Percentiles rank a stretch among this genome's conserved stretches.
Evolutionary conservation across 495 filamentous ascomycete genomes (phyloP).

Genomic region (Neohortaea acidophila): DNA sequence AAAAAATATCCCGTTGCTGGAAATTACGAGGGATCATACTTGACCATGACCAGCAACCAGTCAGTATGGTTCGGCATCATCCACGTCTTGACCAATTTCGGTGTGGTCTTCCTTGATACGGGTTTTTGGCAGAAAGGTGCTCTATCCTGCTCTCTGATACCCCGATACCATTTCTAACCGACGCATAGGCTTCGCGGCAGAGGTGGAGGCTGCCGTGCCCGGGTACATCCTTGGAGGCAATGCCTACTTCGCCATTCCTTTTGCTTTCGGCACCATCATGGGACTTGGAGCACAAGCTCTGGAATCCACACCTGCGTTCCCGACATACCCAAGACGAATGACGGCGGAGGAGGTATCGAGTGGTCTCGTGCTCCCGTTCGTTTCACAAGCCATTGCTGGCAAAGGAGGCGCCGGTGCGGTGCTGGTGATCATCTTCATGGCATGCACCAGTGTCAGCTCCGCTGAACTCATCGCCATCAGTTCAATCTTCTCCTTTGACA

Average conservation of each 20-base stretch:
- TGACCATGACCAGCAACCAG: too few species aligned
- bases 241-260: constrained; percentile 91
- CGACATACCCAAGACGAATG: constrained; percentile 60
- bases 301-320: constrained; percentile 59
- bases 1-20: constrained; percentile 62
- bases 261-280: constrained; percentile 86
- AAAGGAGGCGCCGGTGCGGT: constrained; percentile 75
- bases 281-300: constrained; percentile 77
- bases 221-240: constrained; percentile 87
- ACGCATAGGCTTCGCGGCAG: too few species aligned
- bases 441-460: constrained; percentile 79
- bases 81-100: too few species aligned
- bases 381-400: constrained; percentile 76
- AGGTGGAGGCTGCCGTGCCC: constrained; percentile 75
- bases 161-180: too few species aligned
- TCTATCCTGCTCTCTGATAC: too few species aligned
- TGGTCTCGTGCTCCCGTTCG: constrained; percentile 77
- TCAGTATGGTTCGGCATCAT: too few species aligned
- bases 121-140: too few species aligned
- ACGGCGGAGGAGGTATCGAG: constrained; percentile 60
- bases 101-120: too few species aligned
- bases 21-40: constrained; percentile 71
- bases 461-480: constrained; percentile 86
- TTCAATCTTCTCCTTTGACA: constrained; percentile 85
- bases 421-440: constrained; percentile 86